phyloP scores from a whole-genome alignment of 2,329 filamentous ascomycete genomes.

The Microcera coccophila region DNA sequence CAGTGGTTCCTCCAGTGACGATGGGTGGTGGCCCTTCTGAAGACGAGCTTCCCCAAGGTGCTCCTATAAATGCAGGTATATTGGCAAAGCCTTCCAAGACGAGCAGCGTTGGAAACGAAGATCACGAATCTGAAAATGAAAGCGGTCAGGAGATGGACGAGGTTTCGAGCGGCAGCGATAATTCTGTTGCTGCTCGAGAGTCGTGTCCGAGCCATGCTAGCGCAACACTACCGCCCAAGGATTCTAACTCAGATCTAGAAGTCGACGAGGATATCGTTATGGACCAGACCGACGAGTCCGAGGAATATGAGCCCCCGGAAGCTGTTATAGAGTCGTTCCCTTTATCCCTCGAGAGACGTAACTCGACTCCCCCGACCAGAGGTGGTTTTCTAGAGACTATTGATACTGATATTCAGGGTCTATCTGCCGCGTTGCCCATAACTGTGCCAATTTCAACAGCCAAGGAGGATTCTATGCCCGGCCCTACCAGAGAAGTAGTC shows the following conservation, averaged over 20 bases:
- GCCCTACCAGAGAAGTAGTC: conserved; percentile 43
- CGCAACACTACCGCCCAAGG: background rate
- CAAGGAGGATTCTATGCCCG: conserved; percentile 20
- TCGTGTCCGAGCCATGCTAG: background rate
- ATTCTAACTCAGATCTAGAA: conserved; percentile 6
- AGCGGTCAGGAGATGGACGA: background rate
- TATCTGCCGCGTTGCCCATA: conserved; percentile 18
- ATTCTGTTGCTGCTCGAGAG: background rate
- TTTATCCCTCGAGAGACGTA: conserved; percentile 5
- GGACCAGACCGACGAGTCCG: conserved; percentile 34
- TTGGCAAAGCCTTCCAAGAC: background rate
- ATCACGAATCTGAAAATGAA: background rate
- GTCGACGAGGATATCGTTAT: conserved; percentile 18
- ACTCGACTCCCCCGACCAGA: conserved; percentile 10
- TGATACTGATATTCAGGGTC: conserved; percentile 25
- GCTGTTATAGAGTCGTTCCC: conserved; percentile 24
- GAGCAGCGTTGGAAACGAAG: background rate
- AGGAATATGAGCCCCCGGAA: conserved; percentile 55
- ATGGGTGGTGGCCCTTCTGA: background rate
- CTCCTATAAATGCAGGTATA: conserved; percentile 8
- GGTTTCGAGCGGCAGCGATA: background rate
- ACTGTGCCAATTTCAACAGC: conserved; percentile 32
- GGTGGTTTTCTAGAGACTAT: conserved; percentile 23
- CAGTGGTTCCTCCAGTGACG: no score
- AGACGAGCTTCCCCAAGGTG: conserved; percentile 9